Evolutionary conservation across 495 filamentous ascomycete species (phyloP).

Genomic region (Ascodesmis nigricans): DNA sequence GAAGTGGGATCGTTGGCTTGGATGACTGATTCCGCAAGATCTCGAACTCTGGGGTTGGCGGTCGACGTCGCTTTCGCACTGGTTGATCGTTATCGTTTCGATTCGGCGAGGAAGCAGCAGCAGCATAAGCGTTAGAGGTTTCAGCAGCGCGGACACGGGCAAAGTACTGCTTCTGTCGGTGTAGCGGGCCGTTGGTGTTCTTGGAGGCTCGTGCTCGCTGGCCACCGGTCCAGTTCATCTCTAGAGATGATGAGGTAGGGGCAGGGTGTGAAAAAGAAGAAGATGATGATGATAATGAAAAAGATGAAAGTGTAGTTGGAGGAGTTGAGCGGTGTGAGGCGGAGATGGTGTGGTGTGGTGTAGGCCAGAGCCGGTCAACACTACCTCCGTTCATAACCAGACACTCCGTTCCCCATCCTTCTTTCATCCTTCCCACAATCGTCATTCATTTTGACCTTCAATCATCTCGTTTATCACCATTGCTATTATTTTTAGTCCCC

Average conservation of each 20-base stretch:
- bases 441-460: too few relatives aligned
- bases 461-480: not conserved
- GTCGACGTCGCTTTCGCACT: not conserved
- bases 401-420: too few relatives aligned
- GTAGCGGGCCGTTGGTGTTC: not conserved
- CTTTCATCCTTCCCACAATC: too few relatives aligned
- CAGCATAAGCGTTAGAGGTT: not conserved
- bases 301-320: too few relatives aligned
- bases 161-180: conserved; percentile 7
- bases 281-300: too few relatives aligned
- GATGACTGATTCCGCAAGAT: conserved; percentile 2
- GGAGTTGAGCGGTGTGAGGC: too few relatives aligned
- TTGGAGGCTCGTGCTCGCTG: conserved; percentile 4
- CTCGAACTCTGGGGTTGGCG: conserved; percentile 1
- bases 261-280: too few relatives aligned
- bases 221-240: conserved; percentile 10
- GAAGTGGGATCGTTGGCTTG: too few relatives aligned
- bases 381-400: too few relatives aligned
- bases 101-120: not conserved
- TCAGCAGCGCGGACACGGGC: conserved; percentile 2
- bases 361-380: too few relatives aligned
- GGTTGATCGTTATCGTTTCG: conserved; percentile 1
- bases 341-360: too few relatives aligned
- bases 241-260: not conserved
- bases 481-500: not conserved